Base-by-base conservation (phyloP, 192 early-diverging fungal species). In the Oehlia diaphana region DNA sequence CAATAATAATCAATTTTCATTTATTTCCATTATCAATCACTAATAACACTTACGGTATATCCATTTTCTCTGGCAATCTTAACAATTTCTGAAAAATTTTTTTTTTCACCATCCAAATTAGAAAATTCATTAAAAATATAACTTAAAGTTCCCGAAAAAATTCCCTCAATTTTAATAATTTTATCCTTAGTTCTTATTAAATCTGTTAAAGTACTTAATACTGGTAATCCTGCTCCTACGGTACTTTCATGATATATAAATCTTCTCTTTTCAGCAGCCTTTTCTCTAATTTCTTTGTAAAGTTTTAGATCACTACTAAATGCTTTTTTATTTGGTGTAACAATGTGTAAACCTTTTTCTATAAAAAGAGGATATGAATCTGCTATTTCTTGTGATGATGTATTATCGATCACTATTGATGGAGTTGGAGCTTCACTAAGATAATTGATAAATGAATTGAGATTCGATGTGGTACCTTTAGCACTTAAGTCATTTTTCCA, bases 121-220 rank as follows among this genome's bases (percentile, higher is more conserved):
- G 97, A 99, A 82, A 96, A 99, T 84, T 94, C 94, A 89, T 99
- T 99, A 88, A 99, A 99, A 78, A 99, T 91, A 86, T 95, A 99
- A n/a, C 93, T 94, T 28, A 99, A 88, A 10, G 98, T 99, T 8
- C 98, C 98, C 9, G 95, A 97, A 80, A 99, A 96, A 80, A 99
- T 97, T 73, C 98, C 98, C 85, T 99, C 96, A 71, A 99, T 93
- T 84, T 92, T 94, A 44, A 89, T 85, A 64, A 99, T 93, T 88
- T 94, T 91, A 83, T 99, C 98, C 26, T 96, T 96, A 10, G 98
- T 98, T 69, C 86, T 90, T 73, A 99, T 89, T 73, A 99, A 80
- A 82, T 98, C 96, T 44, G 89, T 92, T 75, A 99, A 89, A 0
- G 97, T 98, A 74, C 88, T 93, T 62, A 99, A 87, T 26, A 99